A percentile compares a stretch with the other conserved stretches of the same genome.
Evolutionary conservation across 2,329 filamentous ascomycete species (phyloP).

Genomic region (Neopestalotiopsis clavispora): DNA sequence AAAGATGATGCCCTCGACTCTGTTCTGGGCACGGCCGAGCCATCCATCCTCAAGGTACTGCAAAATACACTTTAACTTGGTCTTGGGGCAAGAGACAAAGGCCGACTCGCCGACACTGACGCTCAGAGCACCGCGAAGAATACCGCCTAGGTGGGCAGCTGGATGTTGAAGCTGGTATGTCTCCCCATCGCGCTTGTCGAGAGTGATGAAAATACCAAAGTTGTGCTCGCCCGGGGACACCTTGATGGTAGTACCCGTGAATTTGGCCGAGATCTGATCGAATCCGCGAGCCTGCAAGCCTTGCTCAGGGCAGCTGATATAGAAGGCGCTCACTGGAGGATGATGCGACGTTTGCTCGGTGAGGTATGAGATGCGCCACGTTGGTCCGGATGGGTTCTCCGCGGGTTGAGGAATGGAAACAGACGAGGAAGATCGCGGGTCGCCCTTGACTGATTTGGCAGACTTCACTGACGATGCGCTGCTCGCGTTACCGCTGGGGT

Average conservation of each 20-base stretch:
- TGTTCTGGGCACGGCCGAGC: conserved; percentile 90
- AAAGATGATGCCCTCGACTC: conserved; percentile 89
- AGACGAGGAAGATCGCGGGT: conserved; percentile 51
- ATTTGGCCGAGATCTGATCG: conserved; percentile 96
- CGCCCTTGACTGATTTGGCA: conserved; percentile 47
- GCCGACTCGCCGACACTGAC: conserved; percentile 90
- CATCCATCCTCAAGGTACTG: conserved; percentile 95
- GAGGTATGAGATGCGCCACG: conserved; percentile 85
- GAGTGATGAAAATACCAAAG: conserved; percentile 89
- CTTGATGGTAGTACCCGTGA: conserved; percentile 92
- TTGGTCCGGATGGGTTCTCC: conserved; percentile 47
- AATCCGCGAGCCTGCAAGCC: conserved; percentile 88
- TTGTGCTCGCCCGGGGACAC: conserved; percentile 93
- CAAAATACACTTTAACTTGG: conserved; percentile 87
- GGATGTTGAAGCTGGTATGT: conserved; percentile 96
- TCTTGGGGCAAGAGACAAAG: conserved; percentile 88
- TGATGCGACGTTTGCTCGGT: conserved; percentile 99
- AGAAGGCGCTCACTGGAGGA: conserved; percentile 95
- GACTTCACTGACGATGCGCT: conserved; percentile 55
- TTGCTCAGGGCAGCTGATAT: conserved; percentile 88
- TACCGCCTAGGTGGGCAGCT: conserved; percentile 86
- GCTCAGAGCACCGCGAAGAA: conserved; percentile 85
- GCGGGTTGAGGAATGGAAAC: conserved; percentile 57
- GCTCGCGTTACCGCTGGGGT: conserved; percentile 41
- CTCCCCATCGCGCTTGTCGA: conserved; percentile 81